Conservation (phyloP, 169 alveolate genomes). For the Condylostoma magnum region DNA sequence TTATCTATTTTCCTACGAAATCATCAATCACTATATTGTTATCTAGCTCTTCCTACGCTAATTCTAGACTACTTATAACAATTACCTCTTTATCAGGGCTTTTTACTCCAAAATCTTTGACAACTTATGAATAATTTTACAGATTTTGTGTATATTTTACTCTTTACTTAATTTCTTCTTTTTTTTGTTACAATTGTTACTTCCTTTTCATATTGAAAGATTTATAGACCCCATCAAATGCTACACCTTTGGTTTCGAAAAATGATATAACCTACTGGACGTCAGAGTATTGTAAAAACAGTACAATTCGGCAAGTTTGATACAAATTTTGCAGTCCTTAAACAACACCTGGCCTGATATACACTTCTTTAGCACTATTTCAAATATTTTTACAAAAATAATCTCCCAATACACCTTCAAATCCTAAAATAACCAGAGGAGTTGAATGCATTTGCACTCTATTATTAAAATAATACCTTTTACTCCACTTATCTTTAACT, state of each 20-base stretch:
- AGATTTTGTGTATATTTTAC: neutral
- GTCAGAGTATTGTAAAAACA: neutral
- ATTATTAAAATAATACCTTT: neutral
- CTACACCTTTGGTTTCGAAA: neutral
- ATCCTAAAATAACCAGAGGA: neutral
- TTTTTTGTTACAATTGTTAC: neutral
- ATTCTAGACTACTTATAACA: too few relatives aligned
- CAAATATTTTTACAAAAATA: slow-evolving; percentile 14
- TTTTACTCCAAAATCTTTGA: slow-evolving; percentile 17
- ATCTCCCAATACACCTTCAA: slow-evolving; percentile 34
- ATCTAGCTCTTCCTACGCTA: too few relatives aligned
- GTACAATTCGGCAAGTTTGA: neutral
- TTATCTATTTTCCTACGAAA: too few relatives aligned
- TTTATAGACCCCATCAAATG: slow-evolving; percentile 14
- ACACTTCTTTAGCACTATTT: neutral
- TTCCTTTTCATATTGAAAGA: neutral
- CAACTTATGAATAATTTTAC: slow-evolving; percentile 14
- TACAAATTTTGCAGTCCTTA: neutral
- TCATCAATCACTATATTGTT: too few relatives aligned
- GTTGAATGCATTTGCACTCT: neutral
- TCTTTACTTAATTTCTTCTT: neutral
- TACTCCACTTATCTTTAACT: too few relatives aligned
- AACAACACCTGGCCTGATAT: neutral
- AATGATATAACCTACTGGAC: neutral
- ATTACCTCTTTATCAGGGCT: too few relatives aligned